Conservation (phyloP, 164 flowering plant genomes). For the Nymphaea thermarum region DNA sequence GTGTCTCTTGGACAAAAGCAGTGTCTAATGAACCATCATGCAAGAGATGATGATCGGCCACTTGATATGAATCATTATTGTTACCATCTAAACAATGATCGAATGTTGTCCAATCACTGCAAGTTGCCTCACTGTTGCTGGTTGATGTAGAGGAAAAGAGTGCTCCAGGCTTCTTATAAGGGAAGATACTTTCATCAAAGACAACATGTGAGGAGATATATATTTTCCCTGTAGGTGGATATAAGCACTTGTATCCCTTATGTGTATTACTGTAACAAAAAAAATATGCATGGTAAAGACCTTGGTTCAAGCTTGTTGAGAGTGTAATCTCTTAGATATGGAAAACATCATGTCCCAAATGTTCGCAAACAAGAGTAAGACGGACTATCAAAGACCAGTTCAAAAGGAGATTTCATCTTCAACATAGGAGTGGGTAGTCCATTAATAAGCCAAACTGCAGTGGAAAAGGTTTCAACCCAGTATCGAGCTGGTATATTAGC, state of each 20-base stretch:
- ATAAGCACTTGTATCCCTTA: constrained; percentile 6
- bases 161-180: no score
- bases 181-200: constrained; percentile 4
- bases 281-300: constrained; percentile 5
- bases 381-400: background rate
- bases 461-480: constrained; percentile 7
- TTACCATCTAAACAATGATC: background rate
- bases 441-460: constrained; percentile 1
- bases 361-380: background rate
- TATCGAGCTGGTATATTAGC: background rate
- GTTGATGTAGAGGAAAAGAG: background rate
- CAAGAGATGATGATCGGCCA: background rate
- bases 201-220: constrained; percentile 8
- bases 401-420: background rate
- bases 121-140: no score
- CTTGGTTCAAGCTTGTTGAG: constrained; percentile 4
- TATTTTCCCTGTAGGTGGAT: background rate
- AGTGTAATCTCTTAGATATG: background rate
- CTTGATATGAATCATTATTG: no score
- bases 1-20: background rate
- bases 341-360: constrained; percentile 5
- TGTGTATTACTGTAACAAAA: constrained; percentile 1
- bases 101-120: background rate
- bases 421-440: background rate
- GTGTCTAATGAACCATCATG: background rate